Evolutionary conservation across 2,329 filamentous ascomycete species (phyloP).

Genomic region (Rugonectria rugulosa): DNA sequence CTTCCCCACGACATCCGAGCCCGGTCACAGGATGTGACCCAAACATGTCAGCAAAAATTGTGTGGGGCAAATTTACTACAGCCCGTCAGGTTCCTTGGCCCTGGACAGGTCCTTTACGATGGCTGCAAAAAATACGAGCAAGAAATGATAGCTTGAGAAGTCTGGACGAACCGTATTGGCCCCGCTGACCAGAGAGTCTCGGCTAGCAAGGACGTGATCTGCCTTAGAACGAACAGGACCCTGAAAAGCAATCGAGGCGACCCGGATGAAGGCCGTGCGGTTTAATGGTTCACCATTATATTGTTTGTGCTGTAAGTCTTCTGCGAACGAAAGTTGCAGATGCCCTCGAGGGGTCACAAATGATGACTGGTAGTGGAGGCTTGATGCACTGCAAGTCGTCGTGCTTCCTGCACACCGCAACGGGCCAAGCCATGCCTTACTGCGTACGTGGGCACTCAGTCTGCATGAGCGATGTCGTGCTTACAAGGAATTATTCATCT

Average conservation of each 20-base stretch:
- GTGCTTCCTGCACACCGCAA: background rate
- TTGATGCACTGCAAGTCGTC: background rate
- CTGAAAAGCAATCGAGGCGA: conserved; percentile 3
- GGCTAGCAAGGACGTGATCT: background rate
- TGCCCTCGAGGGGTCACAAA: background rate
- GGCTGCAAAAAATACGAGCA: background rate
- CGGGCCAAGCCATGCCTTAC: background rate
- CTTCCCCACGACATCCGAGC: background rate
- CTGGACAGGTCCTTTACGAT: too few species aligned
- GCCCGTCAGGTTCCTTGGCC: too few species aligned
- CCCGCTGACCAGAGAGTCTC: conserved; percentile 9
- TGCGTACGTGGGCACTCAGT: background rate
- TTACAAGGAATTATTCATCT: too few species aligned
- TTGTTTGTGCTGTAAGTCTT: background rate
- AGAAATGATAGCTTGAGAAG: conserved; percentile 8
- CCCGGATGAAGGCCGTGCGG: conserved; percentile 7
- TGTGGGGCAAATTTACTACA: background rate
- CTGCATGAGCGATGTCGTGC: background rate
- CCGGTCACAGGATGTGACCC: background rate
- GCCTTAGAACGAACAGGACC: conserved; percentile 17
- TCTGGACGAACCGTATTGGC: conserved; percentile 2
- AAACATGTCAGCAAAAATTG: background rate
- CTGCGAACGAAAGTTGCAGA: background rate
- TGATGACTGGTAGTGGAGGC: too few species aligned
- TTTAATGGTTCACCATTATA: conserved; percentile 1